phyloP scores from a whole-genome alignment of 2,329 filamentous ascomycete genomes.

The Phyllosticta citribraziliensis region DNA sequence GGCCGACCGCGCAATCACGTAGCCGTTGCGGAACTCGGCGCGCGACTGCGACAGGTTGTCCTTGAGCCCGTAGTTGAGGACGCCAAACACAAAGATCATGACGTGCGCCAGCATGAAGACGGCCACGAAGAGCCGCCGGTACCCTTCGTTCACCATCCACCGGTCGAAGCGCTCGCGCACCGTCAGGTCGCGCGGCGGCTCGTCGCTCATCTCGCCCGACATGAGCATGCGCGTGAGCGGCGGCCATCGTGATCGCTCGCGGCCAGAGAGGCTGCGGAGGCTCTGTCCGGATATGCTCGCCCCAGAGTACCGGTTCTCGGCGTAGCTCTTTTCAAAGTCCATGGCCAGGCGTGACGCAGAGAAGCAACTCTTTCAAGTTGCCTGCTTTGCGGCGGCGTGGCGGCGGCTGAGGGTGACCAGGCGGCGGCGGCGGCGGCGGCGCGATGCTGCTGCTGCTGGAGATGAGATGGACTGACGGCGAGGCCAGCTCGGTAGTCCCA shows the following conservation, averaged over 20 bases:
- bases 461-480: neutral
- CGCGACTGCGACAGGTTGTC: constrained; percentile 37
- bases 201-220: constrained; percentile 71
- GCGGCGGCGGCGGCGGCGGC: neutral
- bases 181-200: constrained; percentile 58
- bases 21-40: constrained; percentile 63
- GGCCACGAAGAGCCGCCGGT: constrained; percentile 70
- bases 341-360: neutral
- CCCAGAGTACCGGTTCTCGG: neutral
- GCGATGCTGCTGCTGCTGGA: neutral
- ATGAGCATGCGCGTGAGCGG: constrained; percentile 73
- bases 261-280: constrained; percentile 25
- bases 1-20: constrained; percentile 64
- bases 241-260: constrained; percentile 70
- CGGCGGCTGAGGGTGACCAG: neutral
- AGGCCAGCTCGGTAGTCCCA: neutral
- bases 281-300: constrained; percentile 11
- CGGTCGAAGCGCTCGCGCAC: constrained; percentile 64
- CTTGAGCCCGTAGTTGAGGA: constrained; percentile 70
- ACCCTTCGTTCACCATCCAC: constrained; percentile 88
- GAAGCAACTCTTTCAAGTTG: neutral
- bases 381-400: neutral
- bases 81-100: constrained; percentile 70
- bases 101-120: constrained; percentile 64
- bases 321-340: neutral